Evolutionary conservation across 305 asterid genomes (phyloP), one percentile per base, ranked within the genome.

Genomic region (Solanum hybrid): DNA sequence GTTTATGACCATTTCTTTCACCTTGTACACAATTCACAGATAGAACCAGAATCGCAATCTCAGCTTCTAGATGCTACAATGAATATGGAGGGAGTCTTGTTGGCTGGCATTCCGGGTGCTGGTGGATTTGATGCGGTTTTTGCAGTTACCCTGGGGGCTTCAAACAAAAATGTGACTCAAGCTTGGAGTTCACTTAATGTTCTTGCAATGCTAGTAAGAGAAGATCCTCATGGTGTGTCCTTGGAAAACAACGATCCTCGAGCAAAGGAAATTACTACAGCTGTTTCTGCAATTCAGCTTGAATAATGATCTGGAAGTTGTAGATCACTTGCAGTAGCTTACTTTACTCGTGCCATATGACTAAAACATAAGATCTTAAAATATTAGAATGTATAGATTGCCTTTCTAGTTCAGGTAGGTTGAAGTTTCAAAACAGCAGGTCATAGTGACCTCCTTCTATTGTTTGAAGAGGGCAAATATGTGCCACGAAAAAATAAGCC

Each of bases 21-120:
- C 42, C 86, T 36, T 89, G 40, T 38, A 73, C 64, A 31, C 42
- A 17, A 79, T 60, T 90, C 86, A 90, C 97, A 96, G 98, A 97
- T 96, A 81, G 99, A 97, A 91, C 99, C 99, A 13, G 97, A 95
- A 92, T 95, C 95, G 88, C 98, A 97, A 93, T 95, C 98, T 72
- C 94, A 86, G 91, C 93, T 97, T 35, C 93, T 96, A 31, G 97
- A 97, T 89, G 89, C 95, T 88, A 95, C 99, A 14, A 95, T 96
- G 98, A 93, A 92, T 45, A 92, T 89, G 89, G 97, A 95, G 92
- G 99, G 99, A 87, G 98, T 96, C 88, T 72, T 96, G 72, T 88
- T 98, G 91, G 98, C 96, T n/a, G 99, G 99, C 79, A 98, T 98
- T 92, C 99, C 99, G 29, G 99, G 99, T 85, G 99, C 98, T 15